These are phyloP conservation scores for Chrysoporthe cubensis DNA, from an alignment of 2,329 filamentous ascomycete species.

Conservation along the genomic window DNA sequence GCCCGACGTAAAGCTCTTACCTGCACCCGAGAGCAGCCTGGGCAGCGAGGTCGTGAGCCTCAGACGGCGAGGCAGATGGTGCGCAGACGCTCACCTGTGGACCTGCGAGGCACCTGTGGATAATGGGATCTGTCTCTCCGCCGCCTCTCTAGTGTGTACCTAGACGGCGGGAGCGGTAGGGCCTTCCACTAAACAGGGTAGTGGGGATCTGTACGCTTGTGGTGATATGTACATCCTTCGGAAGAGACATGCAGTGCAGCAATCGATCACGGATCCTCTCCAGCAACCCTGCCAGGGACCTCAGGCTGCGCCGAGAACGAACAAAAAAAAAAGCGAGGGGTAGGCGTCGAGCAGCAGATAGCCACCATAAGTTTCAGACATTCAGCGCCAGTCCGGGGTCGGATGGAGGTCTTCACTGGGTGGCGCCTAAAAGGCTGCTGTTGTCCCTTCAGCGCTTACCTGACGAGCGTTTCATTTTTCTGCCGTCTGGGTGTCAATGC, in stretches of 20 bases:
- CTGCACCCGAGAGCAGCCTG: no score
- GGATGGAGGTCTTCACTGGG: not conserved
- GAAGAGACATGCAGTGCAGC: constrained; percentile 11
- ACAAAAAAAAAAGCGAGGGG: not conserved
- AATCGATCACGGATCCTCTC: not conserved
- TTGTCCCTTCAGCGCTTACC: constrained; percentile 4
- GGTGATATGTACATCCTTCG: constrained; percentile 1
- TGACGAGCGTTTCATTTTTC: constrained; percentile 15
- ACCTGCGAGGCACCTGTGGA: not conserved
- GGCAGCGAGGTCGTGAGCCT: not conserved
- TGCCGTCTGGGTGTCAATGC: constrained; percentile 8
- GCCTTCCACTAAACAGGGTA: not conserved
- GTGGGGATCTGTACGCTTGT: not conserved
- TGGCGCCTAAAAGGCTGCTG: constrained; percentile 2
- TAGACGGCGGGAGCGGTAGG: constrained; percentile 4
- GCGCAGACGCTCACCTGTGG: constrained; percentile 6
- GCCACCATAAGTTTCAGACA: not conserved
- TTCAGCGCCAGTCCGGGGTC: not conserved
- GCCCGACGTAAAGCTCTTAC: not conserved
- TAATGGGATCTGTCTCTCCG: not conserved
- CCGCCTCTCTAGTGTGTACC: not conserved
- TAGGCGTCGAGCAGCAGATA: not conserved
- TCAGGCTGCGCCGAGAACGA: not conserved
- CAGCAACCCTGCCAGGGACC: constrained; percentile 1
- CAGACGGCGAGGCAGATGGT: constrained; percentile 3